A percentile compares a stretch with the other conserved stretches of the same genome.
phyloP scores from a whole-genome alignment of 2,329 filamentous ascomycete species.

The Gyromitra esculenta region DNA sequence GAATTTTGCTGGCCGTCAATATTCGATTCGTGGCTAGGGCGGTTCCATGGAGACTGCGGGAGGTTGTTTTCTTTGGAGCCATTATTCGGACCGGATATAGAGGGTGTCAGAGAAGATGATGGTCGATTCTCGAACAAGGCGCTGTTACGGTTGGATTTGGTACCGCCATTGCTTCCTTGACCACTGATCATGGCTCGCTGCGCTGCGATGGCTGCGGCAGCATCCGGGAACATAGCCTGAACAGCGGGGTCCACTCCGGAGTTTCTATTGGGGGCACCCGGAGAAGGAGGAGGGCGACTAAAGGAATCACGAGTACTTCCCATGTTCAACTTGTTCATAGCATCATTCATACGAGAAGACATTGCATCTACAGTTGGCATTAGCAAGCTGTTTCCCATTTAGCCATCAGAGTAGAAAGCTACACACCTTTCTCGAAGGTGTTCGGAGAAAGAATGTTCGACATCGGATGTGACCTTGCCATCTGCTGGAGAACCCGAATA shows the following conservation, averaged over 20 bases:
- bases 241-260: constrained; percentile 95
- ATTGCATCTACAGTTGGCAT: constrained; percentile 77
- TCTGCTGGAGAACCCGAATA: constrained; percentile 97
- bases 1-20: constrained; percentile 63
- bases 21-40: constrained; percentile 63
- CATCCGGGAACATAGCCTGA: constrained; percentile 99
- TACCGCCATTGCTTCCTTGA: constrained; percentile 78
- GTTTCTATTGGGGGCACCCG: constrained; percentile 85
- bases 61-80: constrained; percentile 71
- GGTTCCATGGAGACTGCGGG: constrained; percentile 82
- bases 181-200: constrained; percentile 98
- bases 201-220: constrained; percentile 95
- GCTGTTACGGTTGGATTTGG: constrained; percentile 86
- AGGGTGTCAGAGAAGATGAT: constrained; percentile 70
- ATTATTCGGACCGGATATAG: constrained; percentile 73
- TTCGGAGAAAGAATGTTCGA: constrained; percentile 92
- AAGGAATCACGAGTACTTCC: constrained; percentile 88
- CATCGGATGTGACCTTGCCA: constrained; percentile 98
- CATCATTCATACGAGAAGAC: constrained; percentile 94
- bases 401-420: constrained; percentile 50
- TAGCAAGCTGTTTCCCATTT: constrained; percentile 43
- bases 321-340: constrained; percentile 93
- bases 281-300: constrained; percentile 70
- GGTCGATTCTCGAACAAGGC: constrained; percentile 73
- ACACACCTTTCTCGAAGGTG: constrained; percentile 92